Percentiles rank a stretch among this genome's conserved stretches.
Conservation (phyloP, 257 asterid species). For the Avicennia marina region DNA sequence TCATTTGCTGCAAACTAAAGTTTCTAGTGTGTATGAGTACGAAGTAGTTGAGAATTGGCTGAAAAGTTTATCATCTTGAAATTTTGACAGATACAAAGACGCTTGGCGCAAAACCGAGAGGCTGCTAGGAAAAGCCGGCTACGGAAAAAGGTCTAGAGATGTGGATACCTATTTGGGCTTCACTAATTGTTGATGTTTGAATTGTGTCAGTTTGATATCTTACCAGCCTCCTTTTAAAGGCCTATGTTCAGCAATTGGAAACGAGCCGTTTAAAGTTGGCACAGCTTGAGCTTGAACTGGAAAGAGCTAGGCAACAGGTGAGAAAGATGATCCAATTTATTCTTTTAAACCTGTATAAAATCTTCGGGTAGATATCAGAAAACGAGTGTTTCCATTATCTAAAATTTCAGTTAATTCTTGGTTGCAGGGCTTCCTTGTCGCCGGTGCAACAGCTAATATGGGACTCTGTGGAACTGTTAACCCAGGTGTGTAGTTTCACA, state of each 20-base stretch:
- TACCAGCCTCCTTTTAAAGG: constrained; percentile 38
- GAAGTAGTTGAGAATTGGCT: too few relatives aligned
- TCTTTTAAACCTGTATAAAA: too few relatives aligned
- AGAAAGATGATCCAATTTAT: too few relatives aligned
- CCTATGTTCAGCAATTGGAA: constrained; percentile 87
- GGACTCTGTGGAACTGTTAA: constrained; percentile 47
- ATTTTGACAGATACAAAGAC: constrained; percentile 55
- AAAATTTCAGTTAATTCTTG: background rate
- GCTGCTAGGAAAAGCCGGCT: constrained; percentile 93
- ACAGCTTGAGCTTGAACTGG: constrained; percentile 80
- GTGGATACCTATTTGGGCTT: background rate
- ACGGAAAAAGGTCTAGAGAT: constrained; percentile 75
- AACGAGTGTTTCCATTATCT: too few relatives aligned
- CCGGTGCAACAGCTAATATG: constrained; percentile 45
- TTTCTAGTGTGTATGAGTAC: too few relatives aligned
- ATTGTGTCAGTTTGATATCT: background rate
- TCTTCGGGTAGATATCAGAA: too few relatives aligned
- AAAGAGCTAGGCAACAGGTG: constrained; percentile 77
- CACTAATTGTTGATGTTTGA: background rate
- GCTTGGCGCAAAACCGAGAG: constrained; percentile 90
- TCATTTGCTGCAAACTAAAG: too few relatives aligned
- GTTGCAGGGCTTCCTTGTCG: constrained; percentile 52
- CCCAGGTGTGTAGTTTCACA: too few relatives aligned
- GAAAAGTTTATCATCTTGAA: background rate
- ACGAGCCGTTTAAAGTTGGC: constrained; percentile 85